phyloP scores from a whole-genome alignment of 768 basidiomycete genomes.

The Daedaleopsis sinensis region DNA sequence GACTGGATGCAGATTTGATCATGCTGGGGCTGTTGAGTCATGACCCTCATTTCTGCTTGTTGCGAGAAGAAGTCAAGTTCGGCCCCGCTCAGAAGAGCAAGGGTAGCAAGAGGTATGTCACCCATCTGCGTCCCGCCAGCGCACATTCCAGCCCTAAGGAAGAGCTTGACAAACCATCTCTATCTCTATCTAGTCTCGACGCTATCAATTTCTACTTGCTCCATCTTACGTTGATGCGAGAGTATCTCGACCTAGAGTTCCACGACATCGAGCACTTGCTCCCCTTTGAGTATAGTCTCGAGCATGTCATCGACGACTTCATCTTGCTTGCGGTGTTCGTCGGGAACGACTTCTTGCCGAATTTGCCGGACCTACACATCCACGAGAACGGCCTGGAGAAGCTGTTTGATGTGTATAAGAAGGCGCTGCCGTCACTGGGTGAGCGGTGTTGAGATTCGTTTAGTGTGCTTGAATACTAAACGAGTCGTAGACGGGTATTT shows the following conservation, averaged over 20 bases:
- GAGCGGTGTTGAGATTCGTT: slow-evolving; percentile 21
- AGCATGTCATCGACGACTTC: slow-evolving; percentile 97
- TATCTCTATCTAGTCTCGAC: slow-evolving; percentile 49
- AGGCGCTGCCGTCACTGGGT: slow-evolving; percentile 78
- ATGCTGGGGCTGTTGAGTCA: slow-evolving; percentile 97
- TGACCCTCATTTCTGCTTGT: slow-evolving; percentile 97
- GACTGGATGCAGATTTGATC: slow-evolving; percentile 96
- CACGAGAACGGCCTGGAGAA: slow-evolving; percentile 95
- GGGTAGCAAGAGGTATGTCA: slow-evolving; percentile 51
- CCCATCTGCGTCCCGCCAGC: neutral
- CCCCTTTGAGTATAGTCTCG: slow-evolving; percentile 85
- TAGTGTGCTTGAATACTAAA: neutral
- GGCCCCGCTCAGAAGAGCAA: slow-evolving; percentile 81
- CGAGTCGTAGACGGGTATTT: slow-evolving; percentile 80
- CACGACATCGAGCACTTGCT: slow-evolving; percentile 64
- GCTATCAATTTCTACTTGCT: slow-evolving; percentile 92
- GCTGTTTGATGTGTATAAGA: slow-evolving; percentile 96
- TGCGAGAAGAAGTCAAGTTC: slow-evolving; percentile 98
- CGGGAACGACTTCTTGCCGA: slow-evolving; percentile 96
- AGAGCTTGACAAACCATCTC: neutral
- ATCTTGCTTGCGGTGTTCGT: slow-evolving; percentile 95
- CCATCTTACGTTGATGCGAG: slow-evolving; percentile 92
- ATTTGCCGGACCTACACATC: slow-evolving; percentile 95
- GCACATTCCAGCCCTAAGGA: neutral
- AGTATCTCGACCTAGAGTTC: slow-evolving; percentile 98